phyloP scores from a whole-genome alignment of 23 red algal genomes.

The Pyropia haitanensis region DNA sequence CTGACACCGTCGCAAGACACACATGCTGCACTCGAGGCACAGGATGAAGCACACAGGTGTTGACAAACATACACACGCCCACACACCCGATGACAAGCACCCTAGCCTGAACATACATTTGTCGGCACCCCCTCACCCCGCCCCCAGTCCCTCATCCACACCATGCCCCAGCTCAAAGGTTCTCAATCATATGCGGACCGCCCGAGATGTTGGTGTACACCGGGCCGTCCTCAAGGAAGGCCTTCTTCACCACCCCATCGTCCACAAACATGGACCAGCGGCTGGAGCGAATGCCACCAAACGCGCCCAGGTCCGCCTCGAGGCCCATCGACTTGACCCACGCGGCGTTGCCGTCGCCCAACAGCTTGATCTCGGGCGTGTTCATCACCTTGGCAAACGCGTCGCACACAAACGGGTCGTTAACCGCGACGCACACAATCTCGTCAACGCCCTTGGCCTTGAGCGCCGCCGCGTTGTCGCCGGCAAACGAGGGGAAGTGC shows the following conservation, averaged over 20 bases:
- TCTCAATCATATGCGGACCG: no score
- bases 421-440: constrained; percentile 69
- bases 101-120: no score
- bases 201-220: no score
- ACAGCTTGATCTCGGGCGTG: constrained; percentile 43
- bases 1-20: no score
- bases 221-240: no score
- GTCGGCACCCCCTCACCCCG: no score
- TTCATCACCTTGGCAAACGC: constrained; percentile 62
- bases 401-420: constrained; percentile 89
- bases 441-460: constrained; percentile 58
- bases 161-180: no score
- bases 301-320: constrained; percentile 71
- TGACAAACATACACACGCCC: no score
- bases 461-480: constrained; percentile 23
- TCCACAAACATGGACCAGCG: constrained; percentile 58
- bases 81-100: no score
- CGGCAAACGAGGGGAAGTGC: constrained; percentile 68
- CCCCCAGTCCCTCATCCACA: no score
- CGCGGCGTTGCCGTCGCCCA: constrained; percentile 81
- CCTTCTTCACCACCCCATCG: constrained; percentile 78
- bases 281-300: constrained; percentile 73
- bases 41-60: no score
- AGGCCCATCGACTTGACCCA: constrained; percentile 55
- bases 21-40: no score